Percentiles rank a stretch among this genome's conserved stretches.
Evolutionary conservation across 228 moss, liverwort and hornwort genomes (phyloP).

Genomic region (Sphagnum magellanicum): DNA sequence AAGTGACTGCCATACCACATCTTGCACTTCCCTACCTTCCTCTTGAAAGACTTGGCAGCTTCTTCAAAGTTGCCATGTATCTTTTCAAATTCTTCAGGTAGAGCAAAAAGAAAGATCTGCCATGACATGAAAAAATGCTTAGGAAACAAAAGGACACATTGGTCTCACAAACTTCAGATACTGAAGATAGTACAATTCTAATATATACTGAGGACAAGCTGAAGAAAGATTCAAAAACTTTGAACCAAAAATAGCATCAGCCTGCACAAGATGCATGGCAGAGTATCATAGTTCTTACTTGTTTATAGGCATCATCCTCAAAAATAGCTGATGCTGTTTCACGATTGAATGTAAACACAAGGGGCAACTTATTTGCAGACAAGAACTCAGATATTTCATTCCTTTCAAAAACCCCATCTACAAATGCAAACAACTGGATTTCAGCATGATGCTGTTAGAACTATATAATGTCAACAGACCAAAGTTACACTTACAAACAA

Average conservation of each 20-base stretch:
- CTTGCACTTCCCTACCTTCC: constrained; percentile 35
- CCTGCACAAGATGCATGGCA: background rate
- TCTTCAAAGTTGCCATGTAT: constrained; percentile 33
- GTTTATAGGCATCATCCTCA: constrained; percentile 66
- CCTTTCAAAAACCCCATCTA: constrained; percentile 64
- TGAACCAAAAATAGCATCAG: background rate
- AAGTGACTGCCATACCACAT: background rate
- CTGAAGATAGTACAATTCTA: too few species aligned
- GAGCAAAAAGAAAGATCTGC: constrained; percentile 72
- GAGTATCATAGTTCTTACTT: constrained; percentile 27
- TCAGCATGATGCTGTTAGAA: too few species aligned
- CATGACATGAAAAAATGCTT: background rate
- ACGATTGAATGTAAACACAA: constrained; percentile 61
- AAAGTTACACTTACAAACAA: too few species aligned
- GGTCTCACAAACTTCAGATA: background rate
- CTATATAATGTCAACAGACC: too few species aligned
- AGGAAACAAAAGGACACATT: background rate
- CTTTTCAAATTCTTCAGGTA: constrained; percentile 40
- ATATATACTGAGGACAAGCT: background rate
- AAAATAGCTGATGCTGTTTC: constrained; percentile 47
- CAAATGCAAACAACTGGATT: background rate
- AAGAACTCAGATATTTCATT: constrained; percentile 45
- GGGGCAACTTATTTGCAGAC: constrained; percentile 48
- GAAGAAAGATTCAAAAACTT: background rate
- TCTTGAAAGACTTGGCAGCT: constrained; percentile 58